Evolutionary conservation across 2,329 filamentous ascomycete genomes (phyloP), one percentile per base, ranked within the genome.

Genomic region (Penicillium sp.): DNA sequence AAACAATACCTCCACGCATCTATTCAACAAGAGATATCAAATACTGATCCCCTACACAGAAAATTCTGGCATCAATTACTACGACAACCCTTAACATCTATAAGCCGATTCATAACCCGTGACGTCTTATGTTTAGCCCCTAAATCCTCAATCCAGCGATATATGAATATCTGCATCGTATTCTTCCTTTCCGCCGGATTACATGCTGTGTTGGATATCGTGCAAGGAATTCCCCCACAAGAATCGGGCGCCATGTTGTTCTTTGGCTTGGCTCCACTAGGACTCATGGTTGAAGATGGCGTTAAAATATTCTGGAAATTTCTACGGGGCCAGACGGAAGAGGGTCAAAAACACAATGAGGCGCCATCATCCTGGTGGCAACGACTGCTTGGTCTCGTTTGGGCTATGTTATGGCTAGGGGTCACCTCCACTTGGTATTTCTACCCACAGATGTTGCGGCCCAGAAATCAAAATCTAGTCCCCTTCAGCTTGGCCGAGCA

Each of bases 41-140:
- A 42, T 24, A 6, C 21, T 42, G 5, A 46, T 10, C 10, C 31
- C 39, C 3, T 34, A 24, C 1, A 5, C 23, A 69, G 67, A 3
- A 67, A 60, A 60, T 69, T 60, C 42, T 69, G 67, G 67, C 67
- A 70, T 34, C 67, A 70, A 40, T 18, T 60, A 8, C 44, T 67
- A 16, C 67, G 66, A 7, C 58, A 55, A 43, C 60, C 62, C 2
- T 58, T 67, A 29, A 63, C 58, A 6, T 52, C 62, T 4, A 19
- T 58, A 8, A 63, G 61, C 37, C 54, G 42, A 6, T 65, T 57
- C 33, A 21, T 67, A 14, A 51, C 61, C 8, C 55, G 53, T 2
- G 49, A 56, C 23, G 13, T 68, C n/a, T 52, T 69, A 1, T 13
- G 31, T 8, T 49, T 67, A 1, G 52, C 52, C 10, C 48, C 48